These are phyloP conservation scores for Schrenkiella parvula DNA, from an alignment of 345 rosid species.

Conservation along the genomic window DNA sequence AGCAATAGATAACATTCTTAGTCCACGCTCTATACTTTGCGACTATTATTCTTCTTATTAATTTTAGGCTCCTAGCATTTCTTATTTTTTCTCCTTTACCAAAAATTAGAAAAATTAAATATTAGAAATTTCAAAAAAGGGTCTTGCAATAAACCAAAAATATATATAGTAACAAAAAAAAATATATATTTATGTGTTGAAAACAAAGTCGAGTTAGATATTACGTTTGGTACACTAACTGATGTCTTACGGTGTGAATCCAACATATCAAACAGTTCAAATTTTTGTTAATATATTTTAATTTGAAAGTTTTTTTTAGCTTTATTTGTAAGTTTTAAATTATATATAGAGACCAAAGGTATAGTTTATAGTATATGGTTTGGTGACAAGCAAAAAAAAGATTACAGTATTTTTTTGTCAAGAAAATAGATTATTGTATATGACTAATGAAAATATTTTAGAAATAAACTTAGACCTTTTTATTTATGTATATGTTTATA, in stretches of 20 bases:
- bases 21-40: conserved; percentile 7
- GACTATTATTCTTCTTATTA: background rate
- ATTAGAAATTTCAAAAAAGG: background rate
- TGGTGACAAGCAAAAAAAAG: background rate
- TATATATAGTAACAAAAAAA: too few species aligned
- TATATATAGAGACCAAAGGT: too few species aligned
- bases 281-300: background rate
- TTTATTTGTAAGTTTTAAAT: too few species aligned
- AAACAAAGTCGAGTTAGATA: background rate
- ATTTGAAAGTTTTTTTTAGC: too few species aligned
- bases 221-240: too few species aligned
- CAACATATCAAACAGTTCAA: background rate
- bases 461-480: background rate
- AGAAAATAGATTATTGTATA: background rate
- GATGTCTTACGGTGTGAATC: background rate
- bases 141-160: background rate
- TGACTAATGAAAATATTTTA: background rate
- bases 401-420: too few species aligned
- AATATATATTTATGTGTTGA: background rate
- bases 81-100: background rate
- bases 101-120: too few species aligned
- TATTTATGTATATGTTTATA: background rate
- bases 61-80: background rate
- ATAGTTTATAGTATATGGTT: background rate
- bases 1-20: conserved; percentile 18